Evolutionary conservation across 2,329 filamentous ascomycete genomes (phyloP).

Genomic region (Colletotrichum godetiae): DNA sequence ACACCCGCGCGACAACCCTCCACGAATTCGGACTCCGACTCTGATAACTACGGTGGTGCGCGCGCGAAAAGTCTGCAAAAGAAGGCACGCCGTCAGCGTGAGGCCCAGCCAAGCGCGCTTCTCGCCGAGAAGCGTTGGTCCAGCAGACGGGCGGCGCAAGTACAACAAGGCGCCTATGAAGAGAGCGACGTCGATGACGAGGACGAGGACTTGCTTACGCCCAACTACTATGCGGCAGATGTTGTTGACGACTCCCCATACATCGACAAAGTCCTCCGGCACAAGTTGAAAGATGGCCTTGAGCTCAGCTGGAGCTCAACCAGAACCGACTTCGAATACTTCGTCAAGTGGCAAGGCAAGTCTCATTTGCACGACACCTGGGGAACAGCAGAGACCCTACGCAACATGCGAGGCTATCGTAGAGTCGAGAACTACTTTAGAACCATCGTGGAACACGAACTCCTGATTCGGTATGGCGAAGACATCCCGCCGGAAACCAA

Average conservation of each 20-base stretch:
- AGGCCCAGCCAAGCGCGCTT: slow-evolving; percentile 73
- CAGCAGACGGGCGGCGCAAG: slow-evolving; percentile 82
- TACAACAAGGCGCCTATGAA: slow-evolving; percentile 71
- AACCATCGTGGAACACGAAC: slow-evolving; percentile 83
- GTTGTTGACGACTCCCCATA: slow-evolving; percentile 84
- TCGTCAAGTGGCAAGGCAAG: slow-evolving; percentile 97
- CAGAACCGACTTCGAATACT: slow-evolving; percentile 86
- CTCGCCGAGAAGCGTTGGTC: slow-evolving; percentile 91
- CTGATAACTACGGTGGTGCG: slow-evolving; percentile 83
- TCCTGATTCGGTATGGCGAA: slow-evolving; percentile 80
- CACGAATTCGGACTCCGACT: slow-evolving; percentile 69
- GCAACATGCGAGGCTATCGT: slow-evolving; percentile 83
- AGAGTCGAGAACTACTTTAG: slow-evolving; percentile 96
- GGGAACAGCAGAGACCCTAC: slow-evolving; percentile 82
- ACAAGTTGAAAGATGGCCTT: slow-evolving; percentile 78
- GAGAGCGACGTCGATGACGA: slow-evolving; percentile 75
- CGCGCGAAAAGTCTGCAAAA: slow-evolving; percentile 77
- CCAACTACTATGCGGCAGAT: slow-evolving; percentile 72
- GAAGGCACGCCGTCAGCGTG: slow-evolving; percentile 80
- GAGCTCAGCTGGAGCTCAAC: slow-evolving; percentile 67
- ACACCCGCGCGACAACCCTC: slow-evolving; percentile 67
- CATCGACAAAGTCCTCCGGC: slow-evolving; percentile 91
- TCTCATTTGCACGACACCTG: slow-evolving; percentile 97
- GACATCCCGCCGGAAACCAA: slow-evolving; percentile 85
- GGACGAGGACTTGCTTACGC: slow-evolving; percentile 72